Percentiles rank a stretch among this genome's conserved stretches.
phyloP scores from a whole-genome alignment of 352 stramenopile species.

The Globisporangium emineosum region DNA sequence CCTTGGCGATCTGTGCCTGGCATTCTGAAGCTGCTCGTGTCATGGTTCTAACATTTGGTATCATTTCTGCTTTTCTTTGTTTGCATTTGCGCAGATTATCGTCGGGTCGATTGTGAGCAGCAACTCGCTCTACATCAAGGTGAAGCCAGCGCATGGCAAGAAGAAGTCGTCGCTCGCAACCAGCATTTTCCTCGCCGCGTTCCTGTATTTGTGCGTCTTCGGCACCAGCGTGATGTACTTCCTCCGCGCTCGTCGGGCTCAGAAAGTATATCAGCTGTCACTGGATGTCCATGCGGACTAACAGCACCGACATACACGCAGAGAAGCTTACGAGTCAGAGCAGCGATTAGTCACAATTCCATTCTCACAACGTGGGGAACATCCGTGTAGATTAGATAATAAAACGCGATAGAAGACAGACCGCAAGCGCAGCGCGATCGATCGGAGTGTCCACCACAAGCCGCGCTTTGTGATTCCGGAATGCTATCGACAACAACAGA shows the following conservation, averaged over 20 bases:
- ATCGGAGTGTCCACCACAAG: neutral
- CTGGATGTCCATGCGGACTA: conserved; percentile 84
- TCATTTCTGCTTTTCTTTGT: neutral
- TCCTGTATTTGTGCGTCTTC: conserved; percentile 84
- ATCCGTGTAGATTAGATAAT: conserved; percentile 54
- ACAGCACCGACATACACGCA: conserved; percentile 17
- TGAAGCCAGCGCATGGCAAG: conserved; percentile 72
- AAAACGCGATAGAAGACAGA: conserved; percentile 15
- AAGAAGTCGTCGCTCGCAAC: conserved; percentile 80
- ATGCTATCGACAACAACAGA: conserved; percentile 6
- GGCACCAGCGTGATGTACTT: conserved; percentile 87
- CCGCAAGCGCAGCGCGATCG: conserved; percentile 2
- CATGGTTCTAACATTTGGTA: neutral
- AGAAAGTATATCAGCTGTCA: conserved; percentile 88
- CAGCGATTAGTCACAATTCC: conserved; percentile 8
- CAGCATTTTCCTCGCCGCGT: conserved; percentile 84
- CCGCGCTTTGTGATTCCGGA: neutral
- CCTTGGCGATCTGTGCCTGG: neutral
- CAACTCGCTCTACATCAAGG: conserved; percentile 87
- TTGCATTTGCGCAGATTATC: conserved; percentile 46
- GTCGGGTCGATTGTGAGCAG: conserved; percentile 83
- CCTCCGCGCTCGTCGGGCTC: conserved; percentile 62
- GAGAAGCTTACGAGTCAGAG: neutral
- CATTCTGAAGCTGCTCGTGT: neutral
- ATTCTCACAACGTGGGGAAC: neutral